These are phyloP conservation scores for Pachyrhizus erosus DNA, from an alignment of 306 rosid species.

Conservation along the genomic window DNA sequence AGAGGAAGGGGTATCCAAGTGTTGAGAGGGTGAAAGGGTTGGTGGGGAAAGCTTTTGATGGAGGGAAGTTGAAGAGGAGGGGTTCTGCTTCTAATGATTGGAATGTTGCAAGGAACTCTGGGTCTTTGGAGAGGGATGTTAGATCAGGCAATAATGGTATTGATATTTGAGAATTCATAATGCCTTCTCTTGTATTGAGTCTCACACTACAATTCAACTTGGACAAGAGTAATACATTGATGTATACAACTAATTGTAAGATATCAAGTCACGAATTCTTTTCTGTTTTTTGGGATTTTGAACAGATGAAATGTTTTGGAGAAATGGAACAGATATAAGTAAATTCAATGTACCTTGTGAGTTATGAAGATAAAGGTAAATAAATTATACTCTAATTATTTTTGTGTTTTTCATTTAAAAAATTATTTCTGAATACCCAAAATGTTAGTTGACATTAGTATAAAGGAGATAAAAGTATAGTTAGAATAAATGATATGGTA, in stretches of 20 bases:
- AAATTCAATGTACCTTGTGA: background rate
- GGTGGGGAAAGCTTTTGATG: constrained; percentile 59
- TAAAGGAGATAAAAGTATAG: too few species aligned
- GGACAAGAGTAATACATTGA: background rate
- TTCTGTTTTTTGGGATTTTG: background rate
- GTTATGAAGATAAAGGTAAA: background rate
- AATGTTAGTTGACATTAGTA: too few species aligned
- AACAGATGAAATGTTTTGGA: background rate
- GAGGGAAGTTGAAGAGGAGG: constrained; percentile 46
- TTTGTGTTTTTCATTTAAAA: background rate
- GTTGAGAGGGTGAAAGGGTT: constrained; percentile 60
- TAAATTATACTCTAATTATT: background rate
- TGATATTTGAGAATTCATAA: background rate
- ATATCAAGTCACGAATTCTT: background rate
- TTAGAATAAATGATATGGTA: too few species aligned
- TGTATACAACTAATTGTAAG: background rate
- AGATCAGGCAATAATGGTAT: constrained; percentile 4
- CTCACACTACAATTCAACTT: background rate
- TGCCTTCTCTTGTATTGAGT: background rate
- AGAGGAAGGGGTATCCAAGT: constrained; percentile 55
- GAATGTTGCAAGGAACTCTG: constrained; percentile 48
- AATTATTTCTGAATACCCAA: too few species aligned
- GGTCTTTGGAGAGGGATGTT: constrained; percentile 47
- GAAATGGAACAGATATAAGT: background rate
- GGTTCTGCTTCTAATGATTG: constrained; percentile 51